phyloP scores from a whole-genome alignment of 768 basidiomycete species.

The Botryobasidium botryosum region DNA sequence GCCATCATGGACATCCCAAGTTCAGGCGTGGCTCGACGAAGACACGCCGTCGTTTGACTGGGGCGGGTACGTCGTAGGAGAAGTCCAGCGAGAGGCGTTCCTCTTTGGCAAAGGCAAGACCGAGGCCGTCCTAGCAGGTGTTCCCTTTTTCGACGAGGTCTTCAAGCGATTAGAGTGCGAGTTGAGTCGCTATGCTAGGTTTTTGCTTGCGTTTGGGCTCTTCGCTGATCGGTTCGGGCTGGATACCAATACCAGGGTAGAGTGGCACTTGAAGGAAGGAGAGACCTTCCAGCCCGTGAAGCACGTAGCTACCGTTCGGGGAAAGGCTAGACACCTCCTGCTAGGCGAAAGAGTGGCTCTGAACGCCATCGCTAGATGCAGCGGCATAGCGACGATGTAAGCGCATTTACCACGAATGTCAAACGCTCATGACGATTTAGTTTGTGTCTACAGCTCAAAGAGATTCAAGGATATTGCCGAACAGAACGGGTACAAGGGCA shows the following conservation, averaged over 20 bases:
- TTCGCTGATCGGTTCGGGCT: not conserved
- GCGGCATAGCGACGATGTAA: constrained; percentile 91
- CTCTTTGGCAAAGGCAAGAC: constrained; percentile 80
- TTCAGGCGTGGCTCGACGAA: constrained; percentile 73
- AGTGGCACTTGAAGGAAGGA: constrained; percentile 87
- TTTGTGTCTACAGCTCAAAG: constrained; percentile 43
- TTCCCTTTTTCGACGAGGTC: constrained; percentile 88
- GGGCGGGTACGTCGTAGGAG: constrained; percentile 91
- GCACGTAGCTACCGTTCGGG: constrained; percentile 80
- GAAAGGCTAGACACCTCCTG: constrained; percentile 73
- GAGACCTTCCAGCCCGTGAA: constrained; percentile 62
- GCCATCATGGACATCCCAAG: constrained; percentile 76
- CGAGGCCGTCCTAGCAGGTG: constrained; percentile 71
- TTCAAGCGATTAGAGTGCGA: constrained; percentile 78
- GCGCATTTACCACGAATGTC: constrained; percentile 13
- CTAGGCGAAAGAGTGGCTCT: constrained; percentile 86
- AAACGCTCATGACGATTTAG: not conserved
- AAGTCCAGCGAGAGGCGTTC: constrained; percentile 68
- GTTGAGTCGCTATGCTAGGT: constrained; percentile 33
- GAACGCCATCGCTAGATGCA: constrained; percentile 86
- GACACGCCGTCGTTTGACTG: constrained; percentile 95
- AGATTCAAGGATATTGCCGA: constrained; percentile 62
- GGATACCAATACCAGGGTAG: constrained; percentile 38
- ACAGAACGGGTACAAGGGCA: constrained; percentile 65
- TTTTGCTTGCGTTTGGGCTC: not conserved